These are phyloP conservation scores for Epichloe uncinata DNA, from an alignment of 2,329 filamentous ascomycete genomes.

Conservation along the genomic window DNA sequence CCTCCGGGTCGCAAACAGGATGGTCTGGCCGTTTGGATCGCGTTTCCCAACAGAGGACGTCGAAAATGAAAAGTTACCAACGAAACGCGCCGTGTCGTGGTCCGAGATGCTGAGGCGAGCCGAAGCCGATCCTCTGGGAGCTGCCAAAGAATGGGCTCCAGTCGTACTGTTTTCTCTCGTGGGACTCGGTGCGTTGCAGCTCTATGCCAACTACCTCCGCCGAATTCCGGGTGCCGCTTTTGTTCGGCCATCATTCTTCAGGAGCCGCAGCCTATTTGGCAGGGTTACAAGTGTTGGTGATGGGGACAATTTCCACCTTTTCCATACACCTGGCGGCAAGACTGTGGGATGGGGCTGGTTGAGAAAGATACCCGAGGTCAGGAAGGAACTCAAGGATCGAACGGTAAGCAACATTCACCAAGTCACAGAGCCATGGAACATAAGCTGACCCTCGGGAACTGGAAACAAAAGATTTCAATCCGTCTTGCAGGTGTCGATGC, in stretches of 20 bases:
- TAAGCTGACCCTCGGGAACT: not conserved
- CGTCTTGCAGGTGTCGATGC: slow-evolving; percentile 88
- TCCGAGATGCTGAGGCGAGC: slow-evolving; percentile 20
- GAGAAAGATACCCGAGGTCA: slow-evolving; percentile 56
- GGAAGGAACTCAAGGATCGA: slow-evolving; percentile 56
- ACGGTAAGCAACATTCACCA: slow-evolving; percentile 42
- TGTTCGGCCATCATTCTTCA: slow-evolving; percentile 63
- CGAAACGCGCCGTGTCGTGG: slow-evolving; percentile 24
- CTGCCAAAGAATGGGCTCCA: slow-evolving; percentile 27
- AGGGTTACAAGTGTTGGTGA: slow-evolving; percentile 89
- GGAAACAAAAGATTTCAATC: slow-evolving; percentile 54
- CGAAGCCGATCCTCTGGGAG: slow-evolving; percentile 17
- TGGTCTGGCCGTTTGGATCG: slow-evolving; percentile 29
- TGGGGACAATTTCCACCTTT: slow-evolving; percentile 90
- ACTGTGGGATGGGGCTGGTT: slow-evolving; percentile 88
- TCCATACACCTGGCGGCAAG: slow-evolving; percentile 85
- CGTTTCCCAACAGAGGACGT: slow-evolving; percentile 13
- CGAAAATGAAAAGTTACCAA: slow-evolving; percentile 11
- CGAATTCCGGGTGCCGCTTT: slow-evolving; percentile 68
- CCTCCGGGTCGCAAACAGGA: slow-evolving; percentile 20
- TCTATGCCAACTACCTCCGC: slow-evolving; percentile 68
- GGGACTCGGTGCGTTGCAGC: slow-evolving; percentile 24
- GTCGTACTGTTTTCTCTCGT: slow-evolving; percentile 24
- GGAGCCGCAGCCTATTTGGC: slow-evolving; percentile 65
- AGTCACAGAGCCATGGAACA: not conserved